Evolutionary conservation across 129 eudicot genomes (phyloP).

Genomic region (Flaveria linearis): DNA sequence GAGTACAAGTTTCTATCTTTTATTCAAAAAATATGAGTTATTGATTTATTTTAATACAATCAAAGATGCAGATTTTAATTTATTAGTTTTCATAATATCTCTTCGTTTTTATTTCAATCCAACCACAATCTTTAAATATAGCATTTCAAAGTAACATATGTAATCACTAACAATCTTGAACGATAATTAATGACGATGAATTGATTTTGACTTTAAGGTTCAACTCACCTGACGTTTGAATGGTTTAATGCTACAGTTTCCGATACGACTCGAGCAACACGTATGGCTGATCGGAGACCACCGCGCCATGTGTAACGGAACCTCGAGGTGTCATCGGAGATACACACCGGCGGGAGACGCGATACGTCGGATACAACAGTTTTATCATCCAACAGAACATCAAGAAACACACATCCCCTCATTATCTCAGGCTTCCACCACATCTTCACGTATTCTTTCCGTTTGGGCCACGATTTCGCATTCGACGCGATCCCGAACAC

Average conservation of each 20-base stretch:
- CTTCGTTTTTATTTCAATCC: no score
- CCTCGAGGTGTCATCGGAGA: constrained; percentile 63
- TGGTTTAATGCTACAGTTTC: constrained; percentile 73
- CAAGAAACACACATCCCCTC: constrained; percentile 77
- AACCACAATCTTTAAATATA: no score
- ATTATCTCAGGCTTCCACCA: constrained; percentile 75
- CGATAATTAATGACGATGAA: no score
- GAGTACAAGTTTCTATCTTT: no score
- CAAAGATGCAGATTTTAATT: no score
- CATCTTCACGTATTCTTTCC: constrained; percentile 57
- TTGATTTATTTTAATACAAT: no score
- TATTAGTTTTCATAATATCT: no score
- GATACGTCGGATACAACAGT: constrained; percentile 2
- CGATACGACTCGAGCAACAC: constrained; percentile 69
- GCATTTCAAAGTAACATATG: no score
- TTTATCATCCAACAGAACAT: constrained; percentile 26
- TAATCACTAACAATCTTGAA: no score
- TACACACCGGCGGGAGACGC: constrained; percentile 61
- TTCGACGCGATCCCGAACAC: constrained; percentile 75
- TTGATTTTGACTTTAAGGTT: not conserved
- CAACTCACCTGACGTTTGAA: constrained; percentile 49
- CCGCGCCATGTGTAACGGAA: constrained; percentile 61
- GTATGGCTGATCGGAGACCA: constrained; percentile 73
- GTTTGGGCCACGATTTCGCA: constrained; percentile 49
- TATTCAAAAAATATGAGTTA: no score